Conservation (phyloP, 2,329 filamentous ascomycete genomes). For the Fusarium lyarnte region DNA sequence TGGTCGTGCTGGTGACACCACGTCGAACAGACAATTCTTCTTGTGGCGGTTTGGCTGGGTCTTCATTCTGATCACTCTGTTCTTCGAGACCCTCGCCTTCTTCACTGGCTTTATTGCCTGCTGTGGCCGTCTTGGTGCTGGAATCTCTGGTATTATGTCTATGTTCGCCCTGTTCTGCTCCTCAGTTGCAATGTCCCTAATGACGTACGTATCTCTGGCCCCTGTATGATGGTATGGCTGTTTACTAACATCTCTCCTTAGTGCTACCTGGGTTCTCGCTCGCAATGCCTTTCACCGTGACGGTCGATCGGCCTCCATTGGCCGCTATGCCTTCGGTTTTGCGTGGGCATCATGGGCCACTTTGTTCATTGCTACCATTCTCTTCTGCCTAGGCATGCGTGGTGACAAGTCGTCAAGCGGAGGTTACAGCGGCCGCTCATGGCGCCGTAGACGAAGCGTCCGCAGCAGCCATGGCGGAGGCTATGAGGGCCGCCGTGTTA, state of each 20-base stretch:
- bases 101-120: slow-evolving; percentile 75
- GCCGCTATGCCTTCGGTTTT: slow-evolving; percentile 77
- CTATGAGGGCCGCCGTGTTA: slow-evolving; percentile 66
- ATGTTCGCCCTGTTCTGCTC: slow-evolving; percentile 74
- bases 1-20: slow-evolving; percentile 62
- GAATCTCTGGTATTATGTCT: slow-evolving; percentile 68
- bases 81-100: slow-evolving; percentile 77
- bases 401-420: slow-evolving; percentile 52
- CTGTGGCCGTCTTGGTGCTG: slow-evolving; percentile 75
- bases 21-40: slow-evolving; percentile 75
- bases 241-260: slow-evolving; percentile 37
- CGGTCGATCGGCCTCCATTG: slow-evolving; percentile 68
- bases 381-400: slow-evolving; percentile 73
- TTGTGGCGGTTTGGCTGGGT: slow-evolving; percentile 94
- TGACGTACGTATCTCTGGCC: slow-evolving; percentile 69
- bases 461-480: slow-evolving; percentile 49
- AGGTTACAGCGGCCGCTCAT: slow-evolving; percentile 47
- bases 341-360: slow-evolving; percentile 77
- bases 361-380: slow-evolving; percentile 71
- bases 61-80: slow-evolving; percentile 84
- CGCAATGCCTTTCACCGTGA: slow-evolving; percentile 70
- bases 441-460: slow-evolving; percentile 47
- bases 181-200: slow-evolving; percentile 72
- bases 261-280: slow-evolving; percentile 72
- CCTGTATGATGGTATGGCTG: background rate